A percentile compares a stretch with the other conserved stretches of the same genome.
phyloP scores from a whole-genome alignment of 2,329 filamentous ascomycete species.

The Penicillium sp. region DNA sequence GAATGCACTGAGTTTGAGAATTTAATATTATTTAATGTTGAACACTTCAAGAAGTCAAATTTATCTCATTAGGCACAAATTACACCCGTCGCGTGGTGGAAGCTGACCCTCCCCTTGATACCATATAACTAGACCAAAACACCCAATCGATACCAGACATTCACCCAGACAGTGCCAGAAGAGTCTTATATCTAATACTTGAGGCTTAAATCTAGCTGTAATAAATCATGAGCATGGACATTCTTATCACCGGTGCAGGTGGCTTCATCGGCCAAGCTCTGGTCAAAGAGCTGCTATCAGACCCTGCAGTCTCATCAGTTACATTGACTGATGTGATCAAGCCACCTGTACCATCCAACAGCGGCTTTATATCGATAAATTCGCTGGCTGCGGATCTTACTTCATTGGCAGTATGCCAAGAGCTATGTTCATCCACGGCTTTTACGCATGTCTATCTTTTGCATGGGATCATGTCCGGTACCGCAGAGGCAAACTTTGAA shows the following conservation, averaged over 20 bases:
- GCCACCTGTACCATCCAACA: neutral
- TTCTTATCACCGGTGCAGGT: conserved; percentile 7
- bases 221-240: conserved; percentile 1
- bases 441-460: conserved; percentile 7
- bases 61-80: too few species aligned
- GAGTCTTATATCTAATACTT: neutral
- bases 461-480: conserved; percentile 8
- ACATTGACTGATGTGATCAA: conserved; percentile 3
- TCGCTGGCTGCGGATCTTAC: conserved; percentile 1
- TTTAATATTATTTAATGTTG: too few species aligned
- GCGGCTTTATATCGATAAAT: neutral
- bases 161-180: too few species aligned
- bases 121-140: too few species aligned
- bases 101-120: too few species aligned
- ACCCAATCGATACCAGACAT: too few species aligned
- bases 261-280: conserved; percentile 9
- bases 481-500: conserved; percentile 5
- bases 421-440: neutral
- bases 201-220: too few species aligned
- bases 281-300: neutral
- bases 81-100: too few species aligned
- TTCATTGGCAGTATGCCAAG: neutral
- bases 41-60: too few species aligned
- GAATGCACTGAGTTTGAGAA: too few species aligned
- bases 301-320: conserved; percentile 6